Conservation (phyloP, 2,329 filamentous ascomycete genomes). For the Cladosporium sphaerospermum region DNA sequence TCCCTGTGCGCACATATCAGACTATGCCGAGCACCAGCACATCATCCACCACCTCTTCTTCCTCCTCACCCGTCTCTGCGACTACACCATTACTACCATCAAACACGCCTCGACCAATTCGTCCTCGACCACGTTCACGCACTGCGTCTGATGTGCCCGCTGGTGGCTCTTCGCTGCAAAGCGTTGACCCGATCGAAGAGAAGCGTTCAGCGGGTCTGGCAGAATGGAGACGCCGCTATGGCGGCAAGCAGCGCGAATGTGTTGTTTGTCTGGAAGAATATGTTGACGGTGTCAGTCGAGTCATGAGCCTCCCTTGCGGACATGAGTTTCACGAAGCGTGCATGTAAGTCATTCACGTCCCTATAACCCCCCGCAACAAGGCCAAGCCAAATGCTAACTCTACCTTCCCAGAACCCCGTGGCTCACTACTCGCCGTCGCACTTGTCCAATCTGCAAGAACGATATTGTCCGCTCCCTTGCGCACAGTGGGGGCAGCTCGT, state of each 20-base stretch:
- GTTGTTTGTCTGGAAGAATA: constrained; percentile 97
- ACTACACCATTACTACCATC: constrained; percentile 72
- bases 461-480: constrained; percentile 66
- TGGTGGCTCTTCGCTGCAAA: constrained; percentile 26
- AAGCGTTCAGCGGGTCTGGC: constrained; percentile 46
- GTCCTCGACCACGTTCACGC: constrained; percentile 55
- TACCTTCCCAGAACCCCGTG: constrained; percentile 68
- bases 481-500: constrained; percentile 11
- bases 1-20: constrained; percentile 94
- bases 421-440: constrained; percentile 88
- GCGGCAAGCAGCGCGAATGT: constrained; percentile 71
- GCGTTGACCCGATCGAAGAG: constrained; percentile 41
- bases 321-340: constrained; percentile 97
- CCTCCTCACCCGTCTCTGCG: constrained; percentile 30
- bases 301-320: constrained; percentile 95
- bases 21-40: constrained; percentile 63
- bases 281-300: constrained; percentile 82
- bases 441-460: constrained; percentile 98
- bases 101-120: constrained; percentile 32
- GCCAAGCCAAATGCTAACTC: not conserved
- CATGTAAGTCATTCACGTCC: constrained; percentile 65
- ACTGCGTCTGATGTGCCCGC: constrained; percentile 55
- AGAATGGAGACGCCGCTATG: constrained; percentile 53
- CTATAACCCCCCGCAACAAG: not conserved
- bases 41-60: constrained; percentile 39